phyloP scores from a whole-genome alignment of 139 green algal genomes.

The Pleodorina starrii region DNA sequence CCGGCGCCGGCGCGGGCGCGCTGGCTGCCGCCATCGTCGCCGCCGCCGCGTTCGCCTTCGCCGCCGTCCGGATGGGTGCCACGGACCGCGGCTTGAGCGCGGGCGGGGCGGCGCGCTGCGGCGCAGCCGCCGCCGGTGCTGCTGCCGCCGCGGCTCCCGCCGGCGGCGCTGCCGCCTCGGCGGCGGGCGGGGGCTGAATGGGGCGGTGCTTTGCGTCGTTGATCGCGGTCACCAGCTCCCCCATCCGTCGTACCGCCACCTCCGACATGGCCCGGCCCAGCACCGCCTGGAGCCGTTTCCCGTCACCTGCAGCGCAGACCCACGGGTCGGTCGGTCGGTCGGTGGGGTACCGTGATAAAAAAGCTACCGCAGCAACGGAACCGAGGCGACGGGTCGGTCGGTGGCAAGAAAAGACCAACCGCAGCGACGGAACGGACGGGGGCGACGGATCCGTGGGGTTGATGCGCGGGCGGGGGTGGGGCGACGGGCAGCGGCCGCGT shows the following conservation, averaged over 20 bases:
- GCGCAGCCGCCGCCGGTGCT: neutral
- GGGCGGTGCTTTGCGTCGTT: neutral
- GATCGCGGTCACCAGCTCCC: slow-evolving; percentile 14
- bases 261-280: slow-evolving; percentile 43
- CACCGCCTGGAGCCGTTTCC: slow-evolving; percentile 36
- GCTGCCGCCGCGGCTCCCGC: neutral
- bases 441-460: too few relatives aligned
- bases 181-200: neutral
- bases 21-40: neutral
- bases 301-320: slow-evolving; percentile 12
- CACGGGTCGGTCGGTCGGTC: neutral
- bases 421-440: neutral
- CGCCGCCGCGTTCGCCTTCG: too few relatives aligned
- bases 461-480: neutral
- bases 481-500: neutral
- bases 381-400: neutral
- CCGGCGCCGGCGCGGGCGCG: neutral
- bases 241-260: slow-evolving; percentile 22
- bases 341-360: neutral
- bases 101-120: neutral
- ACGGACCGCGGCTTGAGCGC: slow-evolving; percentile 18
- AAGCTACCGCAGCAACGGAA: neutral
- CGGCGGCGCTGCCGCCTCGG: neutral
- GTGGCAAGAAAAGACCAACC: neutral
- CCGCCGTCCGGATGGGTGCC: neutral